phyloP scores from a whole-genome alignment of 352 stramenopile species.

The Pythium insidiosum region DNA sequence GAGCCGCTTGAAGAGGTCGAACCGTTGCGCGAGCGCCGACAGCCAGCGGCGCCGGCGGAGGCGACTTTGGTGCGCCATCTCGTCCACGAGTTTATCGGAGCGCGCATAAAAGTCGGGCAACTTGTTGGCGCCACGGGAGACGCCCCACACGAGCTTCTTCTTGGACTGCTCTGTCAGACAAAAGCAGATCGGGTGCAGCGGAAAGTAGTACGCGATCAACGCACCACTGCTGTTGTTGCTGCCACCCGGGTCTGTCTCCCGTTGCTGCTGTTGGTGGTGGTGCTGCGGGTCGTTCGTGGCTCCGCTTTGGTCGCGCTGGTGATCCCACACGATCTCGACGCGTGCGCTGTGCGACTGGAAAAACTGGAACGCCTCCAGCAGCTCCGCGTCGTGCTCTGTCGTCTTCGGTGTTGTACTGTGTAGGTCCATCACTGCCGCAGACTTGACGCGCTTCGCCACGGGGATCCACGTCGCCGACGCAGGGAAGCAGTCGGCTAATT shows the following conservation, averaged over 20 bases:
- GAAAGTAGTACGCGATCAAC: constrained; percentile 65
- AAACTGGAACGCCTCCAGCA: constrained; percentile 37
- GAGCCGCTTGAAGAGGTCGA: constrained; percentile 36
- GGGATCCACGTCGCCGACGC: constrained; percentile 34
- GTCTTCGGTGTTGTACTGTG: too few species aligned
- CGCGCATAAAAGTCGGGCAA: constrained; percentile 58
- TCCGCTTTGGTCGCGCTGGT: constrained; percentile 8
- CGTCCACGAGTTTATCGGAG: constrained; percentile 58
- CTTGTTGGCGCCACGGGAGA: constrained; percentile 48
- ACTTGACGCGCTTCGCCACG: not conserved
- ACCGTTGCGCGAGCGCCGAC: constrained; percentile 26
- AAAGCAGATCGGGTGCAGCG: constrained; percentile 66
- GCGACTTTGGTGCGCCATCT: constrained; percentile 63
- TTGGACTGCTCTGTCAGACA: constrained; percentile 68
- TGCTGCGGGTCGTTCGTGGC: not conserved
- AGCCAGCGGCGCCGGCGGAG: constrained; percentile 27
- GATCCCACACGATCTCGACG: constrained; percentile 66
- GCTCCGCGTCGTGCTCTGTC: not conserved
- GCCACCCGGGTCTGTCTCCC: not conserved
- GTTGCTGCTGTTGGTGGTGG: not conserved
- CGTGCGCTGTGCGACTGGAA: constrained; percentile 58
- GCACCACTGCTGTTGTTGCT: not conserved
- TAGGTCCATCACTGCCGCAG: too few species aligned
- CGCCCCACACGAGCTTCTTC: constrained; percentile 58
- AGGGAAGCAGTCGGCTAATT: constrained; percentile 40